Evolutionary conservation across 805 yeast species (phyloP).

Genomic region (Dipodascopsis tothii): DNA sequence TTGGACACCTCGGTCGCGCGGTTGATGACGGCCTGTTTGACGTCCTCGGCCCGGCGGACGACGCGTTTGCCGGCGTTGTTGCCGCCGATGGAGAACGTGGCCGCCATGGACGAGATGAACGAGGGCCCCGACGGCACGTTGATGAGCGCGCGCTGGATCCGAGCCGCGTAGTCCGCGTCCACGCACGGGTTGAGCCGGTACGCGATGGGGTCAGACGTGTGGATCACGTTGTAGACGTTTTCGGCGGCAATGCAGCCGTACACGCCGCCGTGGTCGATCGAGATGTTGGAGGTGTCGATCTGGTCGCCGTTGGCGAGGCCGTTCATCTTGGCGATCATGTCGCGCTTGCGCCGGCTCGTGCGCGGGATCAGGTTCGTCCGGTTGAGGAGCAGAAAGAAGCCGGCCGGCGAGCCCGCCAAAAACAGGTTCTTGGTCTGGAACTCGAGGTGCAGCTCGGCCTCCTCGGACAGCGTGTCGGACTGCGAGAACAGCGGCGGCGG

Average conservation of each 20-base stretch:
- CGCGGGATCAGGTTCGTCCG: slow-evolving; percentile 29
- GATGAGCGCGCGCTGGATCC: slow-evolving; percentile 27
- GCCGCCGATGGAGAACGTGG: background rate
- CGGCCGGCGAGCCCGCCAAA: slow-evolving; percentile 80
- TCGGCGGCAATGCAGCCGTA: slow-evolving; percentile 54
- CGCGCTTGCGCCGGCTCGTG: slow-evolving; percentile 5
- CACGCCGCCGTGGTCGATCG: slow-evolving; percentile 38
- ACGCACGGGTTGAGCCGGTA: slow-evolving; percentile 81
- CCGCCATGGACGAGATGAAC: slow-evolving; percentile 1
- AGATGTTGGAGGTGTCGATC: background rate
- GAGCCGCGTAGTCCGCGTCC: slow-evolving; percentile 31
- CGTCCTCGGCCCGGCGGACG: background rate
- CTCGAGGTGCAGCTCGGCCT: slow-evolving; percentile 41
- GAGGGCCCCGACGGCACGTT: slow-evolving; percentile 24
- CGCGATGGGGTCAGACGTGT: slow-evolving; percentile 87
- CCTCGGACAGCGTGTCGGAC: slow-evolving; percentile 13
- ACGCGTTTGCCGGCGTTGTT: background rate
- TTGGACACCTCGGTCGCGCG: background rate
- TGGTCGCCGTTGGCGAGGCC: background rate
- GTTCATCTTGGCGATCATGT: slow-evolving; percentile 1
- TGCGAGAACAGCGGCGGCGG: slow-evolving; percentile 18
- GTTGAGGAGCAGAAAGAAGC: slow-evolving; percentile 48
- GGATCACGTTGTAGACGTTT: slow-evolving; percentile 73
- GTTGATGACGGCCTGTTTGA: background rate
- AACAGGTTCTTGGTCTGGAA: slow-evolving; percentile 72